These are phyloP conservation scores for Aspergillus steynii DNA, from an alignment of 495 filamentous ascomycete species.

Conservation along the genomic window DNA sequence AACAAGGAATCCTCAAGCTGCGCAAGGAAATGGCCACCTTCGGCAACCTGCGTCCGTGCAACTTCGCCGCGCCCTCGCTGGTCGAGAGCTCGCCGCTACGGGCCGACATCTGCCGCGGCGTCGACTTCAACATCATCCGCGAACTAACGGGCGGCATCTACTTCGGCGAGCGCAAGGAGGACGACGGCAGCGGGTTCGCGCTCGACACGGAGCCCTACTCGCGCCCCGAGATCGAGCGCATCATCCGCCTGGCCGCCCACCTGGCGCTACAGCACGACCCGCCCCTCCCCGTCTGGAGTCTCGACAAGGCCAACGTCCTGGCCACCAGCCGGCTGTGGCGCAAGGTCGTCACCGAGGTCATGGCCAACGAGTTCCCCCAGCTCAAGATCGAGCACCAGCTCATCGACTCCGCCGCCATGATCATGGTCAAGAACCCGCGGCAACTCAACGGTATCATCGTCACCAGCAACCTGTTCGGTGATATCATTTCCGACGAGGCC, in stretches of 20 bases:
- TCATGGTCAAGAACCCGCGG: constrained; percentile 94
- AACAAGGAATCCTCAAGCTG: constrained; percentile 90
- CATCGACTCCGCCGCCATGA: constrained; percentile 94
- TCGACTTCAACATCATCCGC: constrained; percentile 92
- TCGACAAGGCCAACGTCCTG: constrained; percentile 98
- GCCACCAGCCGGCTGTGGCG: constrained; percentile 90
- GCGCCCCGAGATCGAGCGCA: constrained; percentile 83
- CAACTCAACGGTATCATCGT: constrained; percentile 91
- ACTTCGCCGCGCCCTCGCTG: constrained; percentile 88
- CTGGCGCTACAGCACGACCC: constrained; percentile 79
- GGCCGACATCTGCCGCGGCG: constrained; percentile 79
- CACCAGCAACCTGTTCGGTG: constrained; percentile 93
- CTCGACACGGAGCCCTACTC: constrained; percentile 91
- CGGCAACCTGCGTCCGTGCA: constrained; percentile 97
- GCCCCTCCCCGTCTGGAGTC: constrained; percentile 77
- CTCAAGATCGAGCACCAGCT: constrained; percentile 85
- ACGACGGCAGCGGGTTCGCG: constrained; percentile 71
- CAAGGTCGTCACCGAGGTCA: constrained; percentile 74
- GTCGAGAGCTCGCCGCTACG: constrained; percentile 88
- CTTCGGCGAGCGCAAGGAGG: constrained; percentile 91
- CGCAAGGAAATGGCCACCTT: constrained; percentile 94
- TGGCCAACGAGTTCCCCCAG: constrained; percentile 85
- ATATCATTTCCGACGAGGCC: constrained; percentile 96
- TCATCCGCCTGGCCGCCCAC: constrained; percentile 79
- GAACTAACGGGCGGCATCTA: constrained; percentile 97